phyloP scores from a whole-genome alignment of 371 early-diverging fungal genomes.

The Circinella minor region DNA sequence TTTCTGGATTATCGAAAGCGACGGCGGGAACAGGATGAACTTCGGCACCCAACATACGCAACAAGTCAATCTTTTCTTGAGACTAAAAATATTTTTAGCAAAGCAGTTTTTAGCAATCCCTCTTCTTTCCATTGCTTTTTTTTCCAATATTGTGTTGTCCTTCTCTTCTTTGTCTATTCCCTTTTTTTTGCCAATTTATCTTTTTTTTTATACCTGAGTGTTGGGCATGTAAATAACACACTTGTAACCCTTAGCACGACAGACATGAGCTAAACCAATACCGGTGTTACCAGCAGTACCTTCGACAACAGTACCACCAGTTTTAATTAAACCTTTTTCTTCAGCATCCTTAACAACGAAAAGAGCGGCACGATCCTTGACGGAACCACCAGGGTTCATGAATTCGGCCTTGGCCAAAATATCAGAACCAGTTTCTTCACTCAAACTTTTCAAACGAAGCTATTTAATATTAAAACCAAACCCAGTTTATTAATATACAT shows the following conservation, averaged over 20 bases:
- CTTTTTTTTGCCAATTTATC: not conserved
- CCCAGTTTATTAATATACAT: not conserved
- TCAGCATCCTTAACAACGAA: slow-evolving; percentile 95
- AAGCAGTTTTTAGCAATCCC: not conserved
- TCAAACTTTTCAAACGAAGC: slow-evolving; percentile 77
- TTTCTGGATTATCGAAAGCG: slow-evolving; percentile 88
- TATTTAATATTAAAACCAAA: slow-evolving; percentile 23
- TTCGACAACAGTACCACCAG: slow-evolving; percentile 95
- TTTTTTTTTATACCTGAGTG: slow-evolving; percentile 71
- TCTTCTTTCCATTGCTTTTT: not conserved
- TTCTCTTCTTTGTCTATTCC: not conserved
- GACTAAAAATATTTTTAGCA: slow-evolving; percentile 44
- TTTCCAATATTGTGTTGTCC: not conserved
- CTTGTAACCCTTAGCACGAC: slow-evolving; percentile 93
- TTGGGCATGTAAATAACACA: slow-evolving; percentile 98
- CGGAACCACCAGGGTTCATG: slow-evolving; percentile 98
- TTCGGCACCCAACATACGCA: slow-evolving; percentile 91
- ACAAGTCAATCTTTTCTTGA: slow-evolving; percentile 92
- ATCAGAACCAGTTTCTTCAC: slow-evolving; percentile 85
- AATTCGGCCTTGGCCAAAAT: slow-evolving; percentile 95
- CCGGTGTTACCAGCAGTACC: slow-evolving; percentile 98
- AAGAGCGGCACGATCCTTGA: slow-evolving; percentile 96
- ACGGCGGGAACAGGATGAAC: slow-evolving; percentile 91
- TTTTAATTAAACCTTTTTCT: slow-evolving; percentile 78
- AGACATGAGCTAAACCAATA: slow-evolving; percentile 95